Conservation (phyloP, 1,284 basidiomycete species). For the Malassezia sympodialis region DNA sequence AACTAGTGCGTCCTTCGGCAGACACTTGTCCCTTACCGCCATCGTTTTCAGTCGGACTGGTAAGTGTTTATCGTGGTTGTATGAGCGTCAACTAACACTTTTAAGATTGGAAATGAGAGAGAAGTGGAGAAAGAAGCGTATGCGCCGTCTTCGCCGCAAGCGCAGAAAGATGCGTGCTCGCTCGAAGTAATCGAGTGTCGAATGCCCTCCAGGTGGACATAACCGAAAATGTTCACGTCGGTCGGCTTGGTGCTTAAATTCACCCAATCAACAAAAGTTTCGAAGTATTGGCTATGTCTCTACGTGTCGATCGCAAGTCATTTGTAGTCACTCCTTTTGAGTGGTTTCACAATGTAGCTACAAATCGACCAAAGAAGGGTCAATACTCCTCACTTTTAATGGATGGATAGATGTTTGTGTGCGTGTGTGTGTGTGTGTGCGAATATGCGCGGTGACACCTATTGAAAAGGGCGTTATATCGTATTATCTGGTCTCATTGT, state of each 20-base stretch:
- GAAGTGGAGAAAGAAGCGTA: conserved; percentile 47
- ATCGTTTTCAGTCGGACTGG: conserved; percentile 15
- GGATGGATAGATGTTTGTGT: neutral
- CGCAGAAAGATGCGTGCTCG: conserved; percentile 47
- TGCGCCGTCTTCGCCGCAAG: conserved; percentile 45
- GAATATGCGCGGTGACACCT: too few species aligned
- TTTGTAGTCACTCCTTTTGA: neutral
- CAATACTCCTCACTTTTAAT: neutral
- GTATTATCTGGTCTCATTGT: too few species aligned
- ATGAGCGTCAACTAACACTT: neutral
- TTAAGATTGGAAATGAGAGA: conserved; percentile 28
- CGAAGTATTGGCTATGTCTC: neutral
- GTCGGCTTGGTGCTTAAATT: neutral
- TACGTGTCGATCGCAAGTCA: neutral
- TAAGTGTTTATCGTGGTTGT: neutral
- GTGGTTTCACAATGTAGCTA: neutral
- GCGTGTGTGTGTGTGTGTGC: too few species aligned
- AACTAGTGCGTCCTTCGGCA: neutral
- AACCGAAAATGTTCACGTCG: neutral
- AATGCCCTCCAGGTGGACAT: neutral
- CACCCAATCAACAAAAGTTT: neutral
- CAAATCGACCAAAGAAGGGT: neutral
- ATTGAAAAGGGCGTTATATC: too few species aligned
- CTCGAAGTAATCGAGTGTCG: conserved; percentile 37
- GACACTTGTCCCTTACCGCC: conserved; percentile 7